Conservation (phyloP, 352 stramenopile species). For the Thraustochytrium striatum region DNA sequence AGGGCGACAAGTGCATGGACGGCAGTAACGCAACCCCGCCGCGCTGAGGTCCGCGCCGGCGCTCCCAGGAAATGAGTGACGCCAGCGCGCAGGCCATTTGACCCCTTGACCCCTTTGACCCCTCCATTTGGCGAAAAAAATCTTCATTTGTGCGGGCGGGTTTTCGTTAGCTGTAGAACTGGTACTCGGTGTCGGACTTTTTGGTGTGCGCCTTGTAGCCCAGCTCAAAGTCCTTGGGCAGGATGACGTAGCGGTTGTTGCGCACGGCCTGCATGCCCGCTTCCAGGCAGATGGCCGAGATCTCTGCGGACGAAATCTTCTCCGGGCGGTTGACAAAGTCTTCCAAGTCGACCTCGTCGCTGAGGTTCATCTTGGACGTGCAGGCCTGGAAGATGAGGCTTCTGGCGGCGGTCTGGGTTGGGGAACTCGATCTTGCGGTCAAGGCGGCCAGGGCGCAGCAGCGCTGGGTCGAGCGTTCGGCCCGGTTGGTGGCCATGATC, state of each 20-base stretch:
- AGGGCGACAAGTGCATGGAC: too few relatives aligned
- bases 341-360: constrained; percentile 98
- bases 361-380: constrained; percentile 98
- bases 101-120: too few relatives aligned
- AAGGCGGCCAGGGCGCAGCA: constrained; percentile 93
- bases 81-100: too few relatives aligned
- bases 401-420: constrained; percentile 95
- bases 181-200: constrained; percentile 95
- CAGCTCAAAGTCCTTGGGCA: constrained; percentile 99
- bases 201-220: constrained; percentile 99
- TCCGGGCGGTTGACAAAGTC: constrained; percentile 99
- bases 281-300: constrained; percentile 97
- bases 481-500: constrained; percentile 99
- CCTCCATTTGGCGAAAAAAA: too few relatives aligned
- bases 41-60: too few relatives aligned
- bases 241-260: constrained; percentile 99
- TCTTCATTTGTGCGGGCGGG: too few relatives aligned
- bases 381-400: constrained; percentile 99
- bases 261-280: constrained; percentile 96
- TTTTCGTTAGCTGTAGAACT: constrained; percentile 97
- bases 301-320: constrained; percentile 97
- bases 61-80: too few relatives aligned
- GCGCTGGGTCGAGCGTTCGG: constrained; percentile 97
- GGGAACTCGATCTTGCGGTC: constrained; percentile 99
- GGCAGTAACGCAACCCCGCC: too few relatives aligned